Percentiles rank a stretch among this genome's conserved stretches.
These are phyloP conservation scores for Coemansia reversa DNA, from an alignment of 192 early-diverging fungal genomes.

Conservation along the genomic window DNA sequence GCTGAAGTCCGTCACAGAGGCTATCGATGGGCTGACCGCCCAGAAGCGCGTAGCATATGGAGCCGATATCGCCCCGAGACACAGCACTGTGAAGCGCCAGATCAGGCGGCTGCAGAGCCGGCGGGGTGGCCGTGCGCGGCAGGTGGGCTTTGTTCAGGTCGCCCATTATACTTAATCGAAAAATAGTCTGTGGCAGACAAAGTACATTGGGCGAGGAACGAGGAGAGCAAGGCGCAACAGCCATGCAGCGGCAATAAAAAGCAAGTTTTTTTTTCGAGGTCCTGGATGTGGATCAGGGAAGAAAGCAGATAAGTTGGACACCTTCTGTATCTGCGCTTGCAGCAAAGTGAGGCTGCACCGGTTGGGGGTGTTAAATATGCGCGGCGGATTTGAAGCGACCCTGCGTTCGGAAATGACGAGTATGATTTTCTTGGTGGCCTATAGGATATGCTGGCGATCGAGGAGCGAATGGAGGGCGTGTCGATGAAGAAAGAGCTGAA, in stretches of 20 bases:
- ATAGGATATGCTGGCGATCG: too few species aligned
- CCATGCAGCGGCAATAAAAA: slow-evolving; percentile 9
- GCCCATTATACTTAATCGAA: slow-evolving; percentile 11
- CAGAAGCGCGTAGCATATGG: slow-evolving; percentile 50
- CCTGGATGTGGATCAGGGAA: neutral
- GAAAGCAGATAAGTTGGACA: neutral
- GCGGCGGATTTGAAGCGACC: too few species aligned
- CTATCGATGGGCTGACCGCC: slow-evolving; percentile 69
- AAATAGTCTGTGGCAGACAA: slow-evolving; percentile 10
- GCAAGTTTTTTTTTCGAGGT: neutral
- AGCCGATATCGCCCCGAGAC: slow-evolving; percentile 42
- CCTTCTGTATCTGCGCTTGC: neutral
- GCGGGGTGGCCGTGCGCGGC: slow-evolving; percentile 5
- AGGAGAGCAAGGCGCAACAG: slow-evolving; percentile 11
- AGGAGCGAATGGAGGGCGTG: too few species aligned
- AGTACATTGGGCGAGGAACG: slow-evolving; percentile 14
- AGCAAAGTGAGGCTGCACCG: too few species aligned
- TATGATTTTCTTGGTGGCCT: too few species aligned
- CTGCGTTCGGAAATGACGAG: too few species aligned
- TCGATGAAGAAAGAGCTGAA: too few species aligned
- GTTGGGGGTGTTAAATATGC: too few species aligned
- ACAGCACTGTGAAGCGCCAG: slow-evolving; percentile 46
- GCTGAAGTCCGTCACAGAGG: slow-evolving; percentile 64
- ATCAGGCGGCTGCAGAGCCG: slow-evolving; percentile 15
- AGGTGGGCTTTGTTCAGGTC: slow-evolving; percentile 17